phyloP scores from a whole-genome alignment of 2,329 filamentous ascomycete genomes.

The Claviceps humidiphila region DNA sequence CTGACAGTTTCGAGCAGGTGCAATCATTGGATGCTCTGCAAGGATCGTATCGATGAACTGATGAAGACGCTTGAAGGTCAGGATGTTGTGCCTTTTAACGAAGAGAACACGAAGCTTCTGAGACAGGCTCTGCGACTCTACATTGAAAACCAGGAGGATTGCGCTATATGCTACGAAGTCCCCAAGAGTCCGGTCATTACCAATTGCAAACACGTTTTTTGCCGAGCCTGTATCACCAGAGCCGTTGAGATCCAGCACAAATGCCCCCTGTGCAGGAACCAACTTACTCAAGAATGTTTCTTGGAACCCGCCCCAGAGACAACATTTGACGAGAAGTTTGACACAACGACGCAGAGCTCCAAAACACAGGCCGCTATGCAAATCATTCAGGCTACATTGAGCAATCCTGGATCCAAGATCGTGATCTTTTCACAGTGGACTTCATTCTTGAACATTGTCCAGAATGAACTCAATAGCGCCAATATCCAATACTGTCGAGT shows the following conservation, averaged over 20 bases:
- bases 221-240: constrained; percentile 56
- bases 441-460: constrained; percentile 57
- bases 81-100: constrained; percentile 54
- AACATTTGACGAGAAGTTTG: constrained; percentile 35
- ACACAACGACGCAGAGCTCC: constrained; percentile 56
- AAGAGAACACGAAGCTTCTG: constrained; percentile 57
- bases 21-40: constrained; percentile 78
- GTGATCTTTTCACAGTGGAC: constrained; percentile 72
- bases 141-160: constrained; percentile 72
- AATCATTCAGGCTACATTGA: constrained; percentile 57
- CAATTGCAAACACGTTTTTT: constrained; percentile 71
- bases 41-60: constrained; percentile 59
- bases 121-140: constrained; percentile 64
- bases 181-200: constrained; percentile 68
- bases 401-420: constrained; percentile 51
- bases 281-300: constrained; percentile 44
- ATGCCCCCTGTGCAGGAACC: constrained; percentile 72
- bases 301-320: constrained; percentile 52
- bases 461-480: constrained; percentile 49
- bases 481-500: constrained; percentile 57
- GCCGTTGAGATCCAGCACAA: constrained; percentile 64
- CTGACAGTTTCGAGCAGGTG: constrained; percentile 33
- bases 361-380: constrained; percentile 71
- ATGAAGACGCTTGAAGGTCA: constrained; percentile 55
- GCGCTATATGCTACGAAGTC: constrained; percentile 65